Evolutionary conservation across 768 basidiomycete species (phyloP).

Genomic region (Lactifluus rugatus): DNA sequence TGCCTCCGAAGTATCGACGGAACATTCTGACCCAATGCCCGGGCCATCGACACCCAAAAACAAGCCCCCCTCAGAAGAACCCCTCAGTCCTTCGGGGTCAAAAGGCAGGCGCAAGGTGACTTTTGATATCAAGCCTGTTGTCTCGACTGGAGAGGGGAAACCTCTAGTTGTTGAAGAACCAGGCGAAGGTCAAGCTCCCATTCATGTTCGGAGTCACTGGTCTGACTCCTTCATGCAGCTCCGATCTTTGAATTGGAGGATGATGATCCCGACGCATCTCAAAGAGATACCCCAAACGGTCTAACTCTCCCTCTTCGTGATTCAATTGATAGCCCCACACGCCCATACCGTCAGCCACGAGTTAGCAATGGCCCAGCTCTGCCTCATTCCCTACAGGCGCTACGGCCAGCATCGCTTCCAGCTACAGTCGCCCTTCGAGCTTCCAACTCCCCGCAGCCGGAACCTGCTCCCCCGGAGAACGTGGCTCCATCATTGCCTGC

Average conservation of each 20-base stretch:
- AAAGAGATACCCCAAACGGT: conserved; percentile 24
- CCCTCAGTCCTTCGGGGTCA: conserved; percentile 20
- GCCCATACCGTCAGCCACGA: conserved; percentile 22
- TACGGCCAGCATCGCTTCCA: conserved; percentile 65
- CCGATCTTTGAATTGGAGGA: conserved; percentile 67
- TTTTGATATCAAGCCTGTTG: conserved; percentile 56
- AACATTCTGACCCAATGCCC: neutral
- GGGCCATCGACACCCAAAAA: conserved; percentile 9
- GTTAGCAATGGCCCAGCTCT: conserved; percentile 31
- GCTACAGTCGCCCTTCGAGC: conserved; percentile 47
- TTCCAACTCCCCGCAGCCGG: conserved; percentile 5
- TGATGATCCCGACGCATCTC: conserved; percentile 30
- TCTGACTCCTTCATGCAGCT: conserved; percentile 31
- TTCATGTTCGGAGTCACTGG: conserved; percentile 2
- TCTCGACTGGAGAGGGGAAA: conserved; percentile 30
- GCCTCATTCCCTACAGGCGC: conserved; percentile 45
- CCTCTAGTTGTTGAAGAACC: neutral
- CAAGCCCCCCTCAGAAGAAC: neutral
- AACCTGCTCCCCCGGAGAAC: conserved; percentile 9
- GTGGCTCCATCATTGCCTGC: neutral
- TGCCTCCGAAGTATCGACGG: neutral
- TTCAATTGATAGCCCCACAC: conserved; percentile 23
- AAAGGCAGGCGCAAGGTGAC: conserved; percentile 63
- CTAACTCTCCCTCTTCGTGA: conserved; percentile 31
- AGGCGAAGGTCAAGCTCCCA: conserved; percentile 30